These are phyloP conservation scores for Phylloporus scabripes DNA, from an alignment of 768 basidiomycete genomes.

Conservation along the genomic window DNA sequence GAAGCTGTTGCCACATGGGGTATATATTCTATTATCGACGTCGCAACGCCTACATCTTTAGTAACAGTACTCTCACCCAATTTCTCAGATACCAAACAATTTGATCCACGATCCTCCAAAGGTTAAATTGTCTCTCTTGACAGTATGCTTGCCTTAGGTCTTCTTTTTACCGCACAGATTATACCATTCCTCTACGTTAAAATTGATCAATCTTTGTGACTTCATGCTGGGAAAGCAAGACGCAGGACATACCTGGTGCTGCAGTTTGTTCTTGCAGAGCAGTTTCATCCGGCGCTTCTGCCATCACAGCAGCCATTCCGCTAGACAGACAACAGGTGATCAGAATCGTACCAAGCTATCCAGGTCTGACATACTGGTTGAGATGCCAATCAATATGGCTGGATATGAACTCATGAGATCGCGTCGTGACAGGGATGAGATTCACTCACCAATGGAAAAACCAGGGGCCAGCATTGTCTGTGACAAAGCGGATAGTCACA, in stretches of 20 bases:
- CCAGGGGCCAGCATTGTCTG: conserved; percentile 64
- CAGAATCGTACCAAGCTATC: background rate
- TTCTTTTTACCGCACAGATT: background rate
- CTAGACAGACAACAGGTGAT: too few relatives aligned
- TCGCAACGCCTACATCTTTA: background rate
- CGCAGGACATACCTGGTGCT: background rate
- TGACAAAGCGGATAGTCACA: conserved; percentile 52
- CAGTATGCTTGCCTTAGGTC: background rate
- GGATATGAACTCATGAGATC: background rate
- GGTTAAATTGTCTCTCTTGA: background rate
- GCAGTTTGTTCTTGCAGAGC: background rate
- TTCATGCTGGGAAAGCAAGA: background rate
- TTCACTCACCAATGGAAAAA: conserved; percentile 32
- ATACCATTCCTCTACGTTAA: background rate
- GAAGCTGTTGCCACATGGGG: background rate
- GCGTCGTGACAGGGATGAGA: background rate
- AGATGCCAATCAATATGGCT: conserved; percentile 7
- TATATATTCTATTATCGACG: too few relatives aligned
- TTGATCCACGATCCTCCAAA: background rate
- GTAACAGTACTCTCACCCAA: background rate
- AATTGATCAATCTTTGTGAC: background rate
- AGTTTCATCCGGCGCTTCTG: background rate
- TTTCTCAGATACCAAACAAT: background rate
- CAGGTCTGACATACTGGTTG: background rate
- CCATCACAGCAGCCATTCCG: conserved; percentile 2